Evolutionary conservation across 805 yeast species (phyloP).

Genomic region (Aciculoconidium aculeatum): DNA sequence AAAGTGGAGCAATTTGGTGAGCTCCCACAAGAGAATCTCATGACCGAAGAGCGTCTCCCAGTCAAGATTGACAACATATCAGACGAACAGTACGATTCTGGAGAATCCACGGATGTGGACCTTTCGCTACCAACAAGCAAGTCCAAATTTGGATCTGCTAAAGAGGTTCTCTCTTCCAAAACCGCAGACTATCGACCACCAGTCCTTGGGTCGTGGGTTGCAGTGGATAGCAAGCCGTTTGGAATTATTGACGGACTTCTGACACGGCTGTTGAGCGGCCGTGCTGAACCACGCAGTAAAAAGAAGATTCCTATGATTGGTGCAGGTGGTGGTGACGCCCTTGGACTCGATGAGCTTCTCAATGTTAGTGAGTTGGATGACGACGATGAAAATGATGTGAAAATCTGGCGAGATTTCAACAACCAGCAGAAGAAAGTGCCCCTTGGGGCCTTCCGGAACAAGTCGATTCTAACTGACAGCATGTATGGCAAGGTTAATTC

Average conservation of each 20-base stretch:
- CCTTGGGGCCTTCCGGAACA: constrained; percentile 84
- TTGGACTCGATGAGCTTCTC: constrained; percentile 69
- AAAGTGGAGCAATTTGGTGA: constrained; percentile 15
- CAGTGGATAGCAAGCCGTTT: constrained; percentile 72
- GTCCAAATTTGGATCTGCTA: constrained; percentile 58
- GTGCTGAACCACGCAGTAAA: constrained; percentile 13
- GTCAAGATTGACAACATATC: no score
- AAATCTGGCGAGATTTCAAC: constrained; percentile 42
- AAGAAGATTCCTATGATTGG: constrained; percentile 5
- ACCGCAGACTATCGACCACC: constrained; percentile 88
- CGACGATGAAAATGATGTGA: constrained; percentile 51
- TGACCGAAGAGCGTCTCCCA: no score
- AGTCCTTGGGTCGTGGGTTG: constrained; percentile 85
- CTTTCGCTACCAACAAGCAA: constrained; percentile 55
- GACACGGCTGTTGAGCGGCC: constrained; percentile 63
- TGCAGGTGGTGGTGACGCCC: constrained; percentile 25
- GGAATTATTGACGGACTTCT: constrained; percentile 94
- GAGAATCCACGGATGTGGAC: constrained; percentile 94
- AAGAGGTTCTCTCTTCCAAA: constrained; percentile 86
- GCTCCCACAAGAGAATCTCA: no score
- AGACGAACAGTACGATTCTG: constrained; percentile 56
- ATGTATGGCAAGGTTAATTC: constrained; percentile 18
- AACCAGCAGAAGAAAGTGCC: constrained; percentile 54
- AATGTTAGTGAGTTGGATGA: constrained; percentile 86
- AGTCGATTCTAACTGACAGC: constrained; percentile 34